Evolutionary conservation across 441 rosid genomes (phyloP).

Genomic region (Gossypium aridum): DNA sequence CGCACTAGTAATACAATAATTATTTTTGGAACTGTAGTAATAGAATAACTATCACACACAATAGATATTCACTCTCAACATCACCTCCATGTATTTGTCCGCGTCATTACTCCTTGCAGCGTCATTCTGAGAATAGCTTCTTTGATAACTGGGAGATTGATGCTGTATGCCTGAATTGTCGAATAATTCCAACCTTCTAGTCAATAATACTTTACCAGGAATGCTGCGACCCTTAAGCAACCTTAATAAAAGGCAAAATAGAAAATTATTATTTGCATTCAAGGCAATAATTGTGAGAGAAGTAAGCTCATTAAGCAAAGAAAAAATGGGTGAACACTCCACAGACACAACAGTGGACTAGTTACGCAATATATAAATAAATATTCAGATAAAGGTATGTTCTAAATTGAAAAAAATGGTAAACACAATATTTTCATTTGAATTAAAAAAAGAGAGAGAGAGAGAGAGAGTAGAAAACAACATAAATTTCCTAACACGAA

Average conservation of each 20-base stretch:
- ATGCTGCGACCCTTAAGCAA: slow-evolving; percentile 90
- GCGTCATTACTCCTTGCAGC: slow-evolving; percentile 55
- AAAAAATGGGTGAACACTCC: not conserved
- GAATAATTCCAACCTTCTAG: slow-evolving; percentile 64
- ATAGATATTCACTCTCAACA: not conserved
- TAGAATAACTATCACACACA: not conserved
- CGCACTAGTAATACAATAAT: not conserved
- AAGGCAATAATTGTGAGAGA: not conserved
- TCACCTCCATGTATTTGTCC: slow-evolving; percentile 49
- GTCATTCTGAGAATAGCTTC: slow-evolving; percentile 75
- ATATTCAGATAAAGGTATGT: not conserved
- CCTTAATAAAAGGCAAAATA: slow-evolving; percentile 27
- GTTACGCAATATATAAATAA: not conserved
- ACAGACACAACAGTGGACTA: not conserved
- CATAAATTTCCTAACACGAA: not conserved
- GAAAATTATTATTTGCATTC: not conserved
- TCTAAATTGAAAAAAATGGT: not conserved
- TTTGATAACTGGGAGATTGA: slow-evolving; percentile 49
- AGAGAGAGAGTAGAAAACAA: not conserved
- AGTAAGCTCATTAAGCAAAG: slow-evolving; percentile 6
- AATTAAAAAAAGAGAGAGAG: not conserved
- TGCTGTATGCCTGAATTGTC: slow-evolving; percentile 40
- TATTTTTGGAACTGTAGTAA: not conserved
- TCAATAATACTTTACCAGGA: slow-evolving; percentile 78
- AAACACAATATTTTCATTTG: not conserved